Base-by-base conservation (phyloP, 1,284 basidiomycete genomes). In the Trichosporon coremiiforme region DNA sequence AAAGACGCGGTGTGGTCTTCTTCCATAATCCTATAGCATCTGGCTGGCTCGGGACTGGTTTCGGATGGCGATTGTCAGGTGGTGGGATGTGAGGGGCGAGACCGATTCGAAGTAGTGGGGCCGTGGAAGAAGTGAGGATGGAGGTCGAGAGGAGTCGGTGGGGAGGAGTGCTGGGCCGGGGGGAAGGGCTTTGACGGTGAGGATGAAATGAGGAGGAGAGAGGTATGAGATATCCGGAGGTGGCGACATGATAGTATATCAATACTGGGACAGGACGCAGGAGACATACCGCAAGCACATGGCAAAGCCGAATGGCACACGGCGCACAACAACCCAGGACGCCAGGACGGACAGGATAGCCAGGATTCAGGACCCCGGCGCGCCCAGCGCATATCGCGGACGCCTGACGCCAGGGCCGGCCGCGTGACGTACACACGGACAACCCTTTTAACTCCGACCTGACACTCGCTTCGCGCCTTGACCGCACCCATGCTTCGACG, bases 1-100 rank as follows among this genome's bases (percentile, higher is more conserved):
- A 73, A 71, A n/a, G 68, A 69, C n/a, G 68, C 70, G 10, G 72
- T 71, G 63, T 73, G 72, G 62, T 73, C 72, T 25, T 73, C 65
- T 25, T 73, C 72, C 72, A 73, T 73, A 29, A 13, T 62, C 29
- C 57, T 62, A 62, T 62, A 62, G 57, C 57, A 62, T 62, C 57
- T 31, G 57, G 31, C 6, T 62, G 29, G 57, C 57, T 35, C 1
- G 13, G 55, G 13, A 13, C 8, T 5, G 25, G 55, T 29, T 62
- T 31, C 29, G 57, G 57, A 35, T 62, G 57, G 17, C 29, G 15
- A 31, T 4, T 17, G 17, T 35, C 31, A 53, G 50, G 50, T 22
- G 22, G 50, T 20, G 33, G 25, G 8, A 13, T 10, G 57, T 4
- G 57, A 33, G 29, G 31, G 29, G 15, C 15, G 25, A 15, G 25